Evolutionary conservation across 2,329 filamentous ascomycete species (phyloP).

Genomic region (Penicillium sp.): DNA sequence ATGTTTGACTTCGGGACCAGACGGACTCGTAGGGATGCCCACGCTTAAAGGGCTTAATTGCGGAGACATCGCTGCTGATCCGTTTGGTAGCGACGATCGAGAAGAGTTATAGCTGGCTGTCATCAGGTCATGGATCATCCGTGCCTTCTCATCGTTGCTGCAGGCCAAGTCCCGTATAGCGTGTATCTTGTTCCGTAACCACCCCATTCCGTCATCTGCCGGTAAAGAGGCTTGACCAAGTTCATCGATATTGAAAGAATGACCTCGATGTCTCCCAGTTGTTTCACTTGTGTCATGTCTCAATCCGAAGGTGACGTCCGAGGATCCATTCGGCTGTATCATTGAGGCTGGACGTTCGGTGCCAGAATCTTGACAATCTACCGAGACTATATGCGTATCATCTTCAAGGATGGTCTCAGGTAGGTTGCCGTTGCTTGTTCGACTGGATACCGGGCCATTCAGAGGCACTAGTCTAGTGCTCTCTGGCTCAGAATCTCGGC

Average conservation of each 20-base stretch:
- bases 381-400: neutral
- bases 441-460: conserved; percentile 4
- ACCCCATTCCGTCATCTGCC: conserved; percentile 75
- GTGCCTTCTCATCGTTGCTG: conserved; percentile 63
- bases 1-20: conserved; percentile 23
- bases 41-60: conserved; percentile 25
- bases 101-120: conserved; percentile 63
- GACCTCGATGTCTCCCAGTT: conserved; percentile 1
- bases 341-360: conserved; percentile 3
- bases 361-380: neutral
- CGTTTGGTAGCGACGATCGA: conserved; percentile 24
- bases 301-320: neutral
- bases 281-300: conserved; percentile 1
- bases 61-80: conserved; percentile 15
- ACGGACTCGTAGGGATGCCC: conserved; percentile 31
- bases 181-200: conserved; percentile 65
- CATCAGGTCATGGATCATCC: conserved; percentile 67
- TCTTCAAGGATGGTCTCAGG: neutral
- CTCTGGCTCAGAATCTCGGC: conserved; percentile 17
- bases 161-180: conserved; percentile 63
- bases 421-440: neutral
- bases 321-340: neutral
- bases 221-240: conserved; percentile 49
- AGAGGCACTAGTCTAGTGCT: conserved; percentile 11
- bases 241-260: conserved; percentile 17